Percentiles rank a stretch among this genome's conserved stretches.
phyloP scores from a whole-genome alignment of 768 basidiomycete species.

The Tricholoma terreum region DNA sequence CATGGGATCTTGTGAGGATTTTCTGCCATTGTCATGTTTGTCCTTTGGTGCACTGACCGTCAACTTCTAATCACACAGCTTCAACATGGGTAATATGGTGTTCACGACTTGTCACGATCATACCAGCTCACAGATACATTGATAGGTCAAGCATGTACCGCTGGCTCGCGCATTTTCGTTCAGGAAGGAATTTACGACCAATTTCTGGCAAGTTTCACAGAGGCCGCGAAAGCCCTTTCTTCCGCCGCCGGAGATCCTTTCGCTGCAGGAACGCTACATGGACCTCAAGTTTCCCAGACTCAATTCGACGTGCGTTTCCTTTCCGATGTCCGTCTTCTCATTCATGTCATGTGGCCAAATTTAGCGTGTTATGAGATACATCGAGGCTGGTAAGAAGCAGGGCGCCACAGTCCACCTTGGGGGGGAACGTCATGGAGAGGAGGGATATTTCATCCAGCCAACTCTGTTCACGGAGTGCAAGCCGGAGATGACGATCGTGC shows the following conservation, averaged over 20 bases:
- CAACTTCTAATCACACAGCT: slow-evolving; percentile 4
- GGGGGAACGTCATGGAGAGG: slow-evolving; percentile 43
- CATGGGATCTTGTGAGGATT: slow-evolving; percentile 54
- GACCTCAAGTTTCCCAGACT: slow-evolving; percentile 46
- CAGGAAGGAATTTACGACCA: slow-evolving; percentile 56
- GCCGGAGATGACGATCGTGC: slow-evolving; percentile 59
- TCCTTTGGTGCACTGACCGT: background rate
- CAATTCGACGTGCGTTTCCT: slow-evolving; percentile 40
- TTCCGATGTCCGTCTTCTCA: slow-evolving; percentile 19
- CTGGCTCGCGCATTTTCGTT: slow-evolving; percentile 56
- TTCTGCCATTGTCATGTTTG: background rate
- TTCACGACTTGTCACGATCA: no score
- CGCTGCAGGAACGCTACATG: slow-evolving; percentile 37
- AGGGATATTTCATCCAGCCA: slow-evolving; percentile 53
- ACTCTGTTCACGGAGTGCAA: slow-evolving; percentile 60
- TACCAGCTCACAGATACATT: no score
- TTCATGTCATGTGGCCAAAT: background rate
- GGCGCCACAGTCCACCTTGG: slow-evolving; percentile 61
- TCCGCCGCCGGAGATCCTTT: slow-evolving; percentile 53
- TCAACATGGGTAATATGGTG: slow-evolving; percentile 5
- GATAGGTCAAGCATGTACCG: slow-evolving; percentile 45
- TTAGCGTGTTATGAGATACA: slow-evolving; percentile 63
- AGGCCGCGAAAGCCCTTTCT: slow-evolving; percentile 27
- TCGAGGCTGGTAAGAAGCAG: slow-evolving; percentile 57
- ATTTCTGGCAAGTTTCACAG: slow-evolving; percentile 46